Base-by-base conservation (phyloP, 1,139 yeast species). In the Candida glucosophila region DNA sequence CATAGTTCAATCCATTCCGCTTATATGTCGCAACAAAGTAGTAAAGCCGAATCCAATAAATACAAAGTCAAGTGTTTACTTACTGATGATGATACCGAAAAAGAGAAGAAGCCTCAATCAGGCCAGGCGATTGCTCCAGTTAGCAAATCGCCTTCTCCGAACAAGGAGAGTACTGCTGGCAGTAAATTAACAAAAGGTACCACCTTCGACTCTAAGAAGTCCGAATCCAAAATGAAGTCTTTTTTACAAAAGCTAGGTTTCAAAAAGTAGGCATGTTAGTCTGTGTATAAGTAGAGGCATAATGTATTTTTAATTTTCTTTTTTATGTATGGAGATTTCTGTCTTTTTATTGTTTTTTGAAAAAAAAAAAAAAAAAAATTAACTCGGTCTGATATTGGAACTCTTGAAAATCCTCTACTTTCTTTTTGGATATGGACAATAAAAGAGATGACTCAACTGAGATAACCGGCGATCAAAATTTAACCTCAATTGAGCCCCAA, bases 21-120 rank as follows among this genome's bases (percentile, higher is more conserved):
- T 17, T 59, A 58, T 34, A 39, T 44, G 22, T 39, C 47, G 25
- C 57, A 51, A 31, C 32, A 27, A 11, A 30, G 30, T 15, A 20
- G 14, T 7, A 10, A 19, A 11, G 14, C 23, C n/a, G 17, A 20
- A 2, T 45, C 36, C n/a, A 36, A 41, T 8, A 49, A 58, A 23
- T 61, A 62, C 45, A 58, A 59, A 36, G 68, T 63, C n/a, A 55
- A 53, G 29, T 58, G 66, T 17, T 37, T 61, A 35, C 46, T 57
- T 24, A 43, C 58, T 23, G 49, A 48, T 26, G 60, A 53, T 37
- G 44, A 54, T 35, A 41, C 54, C 35, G 36, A 44, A 34, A 30
- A 33, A 28, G 49, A 40, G 31, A 50, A 50, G 29, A 29, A 39
- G 32, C 18, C 18, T n/a, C 8, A 16, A n/a, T 16, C n/a, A n/a